Conservation (phyloP, 2,329 filamentous ascomycete species). For the Alternaria rosae region DNA sequence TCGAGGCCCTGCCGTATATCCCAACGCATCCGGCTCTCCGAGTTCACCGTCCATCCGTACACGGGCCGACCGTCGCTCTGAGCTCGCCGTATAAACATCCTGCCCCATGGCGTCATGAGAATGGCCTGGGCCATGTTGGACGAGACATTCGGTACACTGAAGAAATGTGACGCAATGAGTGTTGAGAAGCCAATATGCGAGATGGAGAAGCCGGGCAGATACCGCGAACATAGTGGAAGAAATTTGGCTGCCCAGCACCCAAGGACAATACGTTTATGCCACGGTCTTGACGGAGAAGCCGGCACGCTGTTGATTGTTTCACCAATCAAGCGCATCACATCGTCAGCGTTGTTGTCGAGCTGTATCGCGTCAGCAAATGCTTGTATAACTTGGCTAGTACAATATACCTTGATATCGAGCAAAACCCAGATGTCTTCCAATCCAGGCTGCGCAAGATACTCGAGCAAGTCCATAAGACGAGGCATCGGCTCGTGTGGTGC, state of each 20-base stretch:
- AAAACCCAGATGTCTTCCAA: slow-evolving; percentile 78
- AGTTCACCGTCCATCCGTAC: slow-evolving; percentile 88
- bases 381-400: not conserved
- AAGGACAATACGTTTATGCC: slow-evolving; percentile 77
- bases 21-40: slow-evolving; percentile 81
- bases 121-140: slow-evolving; percentile 79
- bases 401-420: slow-evolving; percentile 81
- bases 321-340: slow-evolving; percentile 74
- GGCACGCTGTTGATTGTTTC: slow-evolving; percentile 65
- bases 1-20: slow-evolving; percentile 71
- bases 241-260: slow-evolving; percentile 84
- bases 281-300: slow-evolving; percentile 59
- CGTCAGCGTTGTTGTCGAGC: slow-evolving; percentile 73
- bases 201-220: slow-evolving; percentile 69
- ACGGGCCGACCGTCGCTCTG: slow-evolving; percentile 65
- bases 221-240: slow-evolving; percentile 67
- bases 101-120: slow-evolving; percentile 73
- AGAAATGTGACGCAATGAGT: slow-evolving; percentile 74
- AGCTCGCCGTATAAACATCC: slow-evolving; percentile 69
- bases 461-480: slow-evolving; percentile 74
- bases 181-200: slow-evolving; percentile 74
- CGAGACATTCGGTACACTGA: slow-evolving; percentile 70
- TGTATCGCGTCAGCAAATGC: slow-evolving; percentile 41
- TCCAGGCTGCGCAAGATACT: slow-evolving; percentile 71
- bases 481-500: slow-evolving; percentile 77